phyloP scores from a whole-genome alignment of 441 rosid genomes.

The Raphanus hybrid region DNA sequence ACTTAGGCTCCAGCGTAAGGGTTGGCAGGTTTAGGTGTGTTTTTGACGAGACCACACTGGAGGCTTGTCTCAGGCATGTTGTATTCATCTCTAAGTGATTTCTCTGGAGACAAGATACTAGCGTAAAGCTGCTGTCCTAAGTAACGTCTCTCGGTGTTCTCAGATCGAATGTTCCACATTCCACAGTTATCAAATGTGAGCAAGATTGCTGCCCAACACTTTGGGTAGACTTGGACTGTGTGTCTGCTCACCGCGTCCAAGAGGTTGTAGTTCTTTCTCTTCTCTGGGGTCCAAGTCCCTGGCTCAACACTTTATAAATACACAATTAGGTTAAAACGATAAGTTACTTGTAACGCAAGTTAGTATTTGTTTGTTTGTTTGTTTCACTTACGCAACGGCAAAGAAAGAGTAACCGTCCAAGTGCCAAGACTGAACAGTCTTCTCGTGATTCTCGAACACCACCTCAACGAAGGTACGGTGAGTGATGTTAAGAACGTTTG shows the following conservation, averaged over 20 bases:
- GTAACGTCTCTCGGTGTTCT: slow-evolving; percentile 9
- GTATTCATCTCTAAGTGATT: slow-evolving; percentile 12
- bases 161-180: slow-evolving; percentile 15
- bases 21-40: slow-evolving; percentile 8
- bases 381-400: slow-evolving; percentile 61
- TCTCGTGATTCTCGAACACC: slow-evolving; percentile 5
- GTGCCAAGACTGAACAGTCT: slow-evolving; percentile 10
- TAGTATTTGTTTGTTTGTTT: background rate
- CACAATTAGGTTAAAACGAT: background rate
- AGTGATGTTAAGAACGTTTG: slow-evolving; percentile 6
- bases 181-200: slow-evolving; percentile 11
- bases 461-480: slow-evolving; percentile 1
- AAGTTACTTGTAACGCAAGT: slow-evolving; percentile 4
- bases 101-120: slow-evolving; percentile 7
- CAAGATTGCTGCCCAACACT: slow-evolving; percentile 11
- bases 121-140: slow-evolving; percentile 10
- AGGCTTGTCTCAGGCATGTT: slow-evolving; percentile 12
- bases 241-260: slow-evolving; percentile 7
- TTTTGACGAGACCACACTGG: slow-evolving; percentile 9
- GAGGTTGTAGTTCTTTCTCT: slow-evolving; percentile 13
- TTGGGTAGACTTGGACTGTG: slow-evolving; percentile 1
- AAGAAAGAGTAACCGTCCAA: slow-evolving; percentile 67
- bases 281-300: slow-evolving; percentile 9
- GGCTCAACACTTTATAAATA: slow-evolving; percentile 7
- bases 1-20: slow-evolving; percentile 16